Percentiles rank a stretch among this genome's conserved stretches.
Evolutionary conservation across 2,329 filamentous ascomycete species (phyloP).

Genomic region (Capronia coronata): DNA sequence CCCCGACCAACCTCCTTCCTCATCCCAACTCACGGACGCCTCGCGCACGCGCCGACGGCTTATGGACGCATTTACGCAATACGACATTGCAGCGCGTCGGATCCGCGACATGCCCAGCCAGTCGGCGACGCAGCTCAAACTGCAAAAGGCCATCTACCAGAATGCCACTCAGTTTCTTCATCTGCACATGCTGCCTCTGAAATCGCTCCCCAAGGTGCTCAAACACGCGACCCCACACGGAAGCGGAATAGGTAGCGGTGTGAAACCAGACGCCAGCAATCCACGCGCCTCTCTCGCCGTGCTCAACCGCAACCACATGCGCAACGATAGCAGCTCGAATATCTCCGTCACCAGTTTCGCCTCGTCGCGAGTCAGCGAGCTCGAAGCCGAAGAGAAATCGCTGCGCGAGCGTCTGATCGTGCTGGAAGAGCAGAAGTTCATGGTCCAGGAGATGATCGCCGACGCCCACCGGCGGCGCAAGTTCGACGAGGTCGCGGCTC

Average conservation of each 20-base stretch:
- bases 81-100: slow-evolving; percentile 72
- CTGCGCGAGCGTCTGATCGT: slow-evolving; percentile 73
- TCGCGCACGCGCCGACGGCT: slow-evolving; percentile 83
- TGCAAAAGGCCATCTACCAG: slow-evolving; percentile 77
- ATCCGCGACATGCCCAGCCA: slow-evolving; percentile 71
- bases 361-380: slow-evolving; percentile 46
- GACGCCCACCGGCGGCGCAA: slow-evolving; percentile 67
- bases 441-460: slow-evolving; percentile 78
- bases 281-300: slow-evolving; percentile 47
- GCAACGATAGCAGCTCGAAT: slow-evolving; percentile 46
- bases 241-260: slow-evolving; percentile 17
- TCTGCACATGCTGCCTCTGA: slow-evolving; percentile 83
- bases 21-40: slow-evolving; percentile 72
- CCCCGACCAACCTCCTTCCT: slow-evolving; percentile 57
- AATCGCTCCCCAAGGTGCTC: slow-evolving; percentile 63
- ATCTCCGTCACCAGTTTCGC: slow-evolving; percentile 48
- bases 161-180: slow-evolving; percentile 79
- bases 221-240: slow-evolving; percentile 54
- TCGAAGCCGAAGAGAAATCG: slow-evolving; percentile 79
- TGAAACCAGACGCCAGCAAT: slow-evolving; percentile 12
- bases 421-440: slow-evolving; percentile 83
- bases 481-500: slow-evolving; percentile 78
- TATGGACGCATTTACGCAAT: slow-evolving; percentile 83
- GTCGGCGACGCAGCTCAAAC: slow-evolving; percentile 62
- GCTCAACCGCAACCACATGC: slow-evolving; percentile 53